Conservation (phyloP, 2,329 filamentous ascomycete species). For the Coniosporium uncinatum region DNA sequence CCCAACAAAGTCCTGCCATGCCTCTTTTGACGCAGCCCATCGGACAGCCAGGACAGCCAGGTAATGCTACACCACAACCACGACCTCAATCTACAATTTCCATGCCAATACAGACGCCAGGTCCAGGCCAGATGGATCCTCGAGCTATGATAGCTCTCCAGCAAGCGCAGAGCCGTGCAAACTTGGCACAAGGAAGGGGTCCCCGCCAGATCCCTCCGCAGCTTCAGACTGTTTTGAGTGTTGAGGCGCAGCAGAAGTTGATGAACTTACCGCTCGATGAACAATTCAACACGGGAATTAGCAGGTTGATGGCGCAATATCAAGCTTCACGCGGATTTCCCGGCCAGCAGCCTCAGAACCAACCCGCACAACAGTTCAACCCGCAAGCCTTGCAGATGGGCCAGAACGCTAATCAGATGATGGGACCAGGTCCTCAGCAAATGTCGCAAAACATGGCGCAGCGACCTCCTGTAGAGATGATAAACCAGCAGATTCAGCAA, state of each 20-base stretch:
- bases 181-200: constrained; percentile 2
- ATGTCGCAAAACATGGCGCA: constrained; percentile 15
- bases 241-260: not conserved
- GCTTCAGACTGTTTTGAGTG: constrained; percentile 13
- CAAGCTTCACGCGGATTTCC: too few relatives aligned
- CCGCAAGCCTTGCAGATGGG: constrained; percentile 23
- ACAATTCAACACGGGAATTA: too few relatives aligned
- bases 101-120: not conserved
- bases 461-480: not conserved
- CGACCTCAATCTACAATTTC: constrained; percentile 15
- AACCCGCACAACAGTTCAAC: too few relatives aligned
- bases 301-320: too few relatives aligned
- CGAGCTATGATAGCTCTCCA: constrained; percentile 21
- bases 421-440: not conserved
- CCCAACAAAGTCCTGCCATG: constrained; percentile 39
- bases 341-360: too few relatives aligned
- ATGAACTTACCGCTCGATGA: too few relatives aligned
- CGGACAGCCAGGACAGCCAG: constrained; percentile 32
- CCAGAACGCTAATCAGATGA: constrained; percentile 13
- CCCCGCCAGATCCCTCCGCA: constrained; percentile 17
- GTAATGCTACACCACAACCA: not conserved
- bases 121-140: constrained; percentile 14
- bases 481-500: constrained; percentile 15
- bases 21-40: constrained; percentile 42
- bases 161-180: constrained; percentile 25